phyloP scores from a whole-genome alignment of 1,284 basidiomycete genomes.

The Rhodotorula sp. region DNA sequence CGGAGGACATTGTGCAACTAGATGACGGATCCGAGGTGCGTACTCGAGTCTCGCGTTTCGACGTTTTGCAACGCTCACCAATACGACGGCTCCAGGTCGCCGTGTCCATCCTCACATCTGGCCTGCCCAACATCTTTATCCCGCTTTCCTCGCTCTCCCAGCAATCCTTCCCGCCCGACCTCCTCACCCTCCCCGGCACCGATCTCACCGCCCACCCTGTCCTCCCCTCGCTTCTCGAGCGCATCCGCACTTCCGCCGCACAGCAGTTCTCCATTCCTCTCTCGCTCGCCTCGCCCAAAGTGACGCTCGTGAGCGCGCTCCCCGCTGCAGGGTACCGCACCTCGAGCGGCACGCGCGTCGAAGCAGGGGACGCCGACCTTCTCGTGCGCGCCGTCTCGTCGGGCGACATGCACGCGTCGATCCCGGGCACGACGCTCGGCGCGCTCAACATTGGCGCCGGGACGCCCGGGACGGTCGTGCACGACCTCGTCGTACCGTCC shows the following conservation, averaged over 20 bases:
- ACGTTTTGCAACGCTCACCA: not conserved
- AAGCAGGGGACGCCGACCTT: conserved; percentile 23
- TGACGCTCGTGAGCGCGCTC: conserved; percentile 25
- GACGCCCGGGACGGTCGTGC: conserved; percentile 22
- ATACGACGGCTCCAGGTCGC: not conserved
- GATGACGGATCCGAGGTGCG: conserved; percentile 24
- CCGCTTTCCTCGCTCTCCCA: conserved; percentile 18
- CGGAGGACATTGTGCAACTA: conserved; percentile 19
- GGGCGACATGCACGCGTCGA: conserved; percentile 39
- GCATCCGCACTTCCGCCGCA: conserved; percentile 21
- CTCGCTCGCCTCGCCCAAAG: conserved; percentile 38
- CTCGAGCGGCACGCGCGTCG: not conserved
- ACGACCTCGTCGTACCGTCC: not conserved
- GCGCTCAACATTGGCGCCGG: conserved; percentile 33
- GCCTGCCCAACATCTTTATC: conserved; percentile 38
- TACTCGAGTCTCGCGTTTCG: not conserved
- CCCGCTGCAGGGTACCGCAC: conserved; percentile 15
- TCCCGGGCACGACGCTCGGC: conserved; percentile 39
- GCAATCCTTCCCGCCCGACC: not conserved
- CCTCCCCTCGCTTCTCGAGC: conserved; percentile 23
- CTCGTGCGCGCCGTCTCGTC: conserved; percentile 30
- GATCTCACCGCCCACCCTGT: conserved; percentile 5
- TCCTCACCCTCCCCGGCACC: conserved; percentile 23
- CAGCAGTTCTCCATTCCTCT: conserved; percentile 16
- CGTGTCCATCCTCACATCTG: conserved; percentile 33